Evolutionary conservation across 2,329 filamentous ascomycete genomes (phyloP).

Genomic region (Didymella arachidicola): DNA sequence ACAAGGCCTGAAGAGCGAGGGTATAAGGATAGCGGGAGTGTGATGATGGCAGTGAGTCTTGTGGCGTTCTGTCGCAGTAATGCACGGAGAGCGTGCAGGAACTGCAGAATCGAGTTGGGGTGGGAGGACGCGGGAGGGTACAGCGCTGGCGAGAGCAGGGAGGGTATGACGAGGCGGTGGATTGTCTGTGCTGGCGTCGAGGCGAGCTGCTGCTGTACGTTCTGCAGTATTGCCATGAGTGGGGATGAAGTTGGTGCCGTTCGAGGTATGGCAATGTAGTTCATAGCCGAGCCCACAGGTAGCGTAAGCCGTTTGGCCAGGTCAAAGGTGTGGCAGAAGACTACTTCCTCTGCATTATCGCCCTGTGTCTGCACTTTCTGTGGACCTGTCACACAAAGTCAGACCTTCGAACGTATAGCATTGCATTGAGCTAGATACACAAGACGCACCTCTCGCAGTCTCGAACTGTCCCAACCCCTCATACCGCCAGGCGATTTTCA

Average conservation of each 20-base stretch:
- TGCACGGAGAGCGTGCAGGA: constrained; percentile 79
- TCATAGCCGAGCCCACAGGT: constrained; percentile 52
- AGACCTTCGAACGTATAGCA: constrained; percentile 20
- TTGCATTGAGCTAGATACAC: constrained; percentile 34
- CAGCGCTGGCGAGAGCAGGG: constrained; percentile 82
- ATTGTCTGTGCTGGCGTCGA: constrained; percentile 63
- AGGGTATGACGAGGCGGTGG: constrained; percentile 86
- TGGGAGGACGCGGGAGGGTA: constrained; percentile 74
- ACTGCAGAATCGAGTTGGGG: constrained; percentile 78
- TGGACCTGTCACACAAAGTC: constrained; percentile 23
- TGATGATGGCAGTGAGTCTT: constrained; percentile 75
- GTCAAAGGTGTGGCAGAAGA: constrained; percentile 62
- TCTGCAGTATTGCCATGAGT: constrained; percentile 72
- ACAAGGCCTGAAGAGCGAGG: constrained; percentile 77
- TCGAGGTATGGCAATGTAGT: constrained; percentile 60
- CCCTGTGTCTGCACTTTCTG: constrained; percentile 28
- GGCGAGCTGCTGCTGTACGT: constrained; percentile 63
- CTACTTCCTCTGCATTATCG: constrained; percentile 59
- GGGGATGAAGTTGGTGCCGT: constrained; percentile 64
- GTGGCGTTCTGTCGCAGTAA: constrained; percentile 73
- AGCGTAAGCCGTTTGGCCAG: constrained; percentile 59
- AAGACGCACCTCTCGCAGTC: constrained; percentile 67
- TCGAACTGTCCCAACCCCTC: constrained; percentile 80
- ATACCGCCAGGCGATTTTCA: constrained; percentile 99
- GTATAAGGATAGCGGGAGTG: constrained; percentile 80